Evolutionary conservation across 1,284 basidiomycete species (phyloP).

Genomic region (Malassezia sp.): DNA sequence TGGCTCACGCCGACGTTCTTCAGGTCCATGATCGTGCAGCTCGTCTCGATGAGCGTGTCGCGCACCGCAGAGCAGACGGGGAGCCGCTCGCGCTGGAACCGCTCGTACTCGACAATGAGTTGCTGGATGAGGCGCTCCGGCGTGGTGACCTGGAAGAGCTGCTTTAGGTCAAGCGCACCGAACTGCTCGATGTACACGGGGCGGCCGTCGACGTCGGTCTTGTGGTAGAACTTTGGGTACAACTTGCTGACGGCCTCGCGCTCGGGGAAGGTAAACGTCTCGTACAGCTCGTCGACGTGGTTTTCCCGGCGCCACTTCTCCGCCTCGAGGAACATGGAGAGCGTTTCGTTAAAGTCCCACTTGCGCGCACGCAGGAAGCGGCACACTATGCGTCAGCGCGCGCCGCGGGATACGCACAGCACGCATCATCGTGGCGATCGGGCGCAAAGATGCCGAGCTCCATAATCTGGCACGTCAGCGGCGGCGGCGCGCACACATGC

Average conservation of each 20-base stretch:
- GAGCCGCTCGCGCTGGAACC: slow-evolving; percentile 58
- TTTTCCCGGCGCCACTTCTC: slow-evolving; percentile 87
- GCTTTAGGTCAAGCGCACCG: slow-evolving; percentile 75
- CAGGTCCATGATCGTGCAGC: slow-evolving; percentile 93
- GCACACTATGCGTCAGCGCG: slow-evolving; percentile 21
- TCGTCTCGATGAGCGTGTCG: slow-evolving; percentile 88
- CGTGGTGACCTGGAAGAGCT: slow-evolving; percentile 58
- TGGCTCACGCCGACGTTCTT: slow-evolving; percentile 65
- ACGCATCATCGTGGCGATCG: slow-evolving; percentile 43
- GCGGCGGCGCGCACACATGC: not conserved
- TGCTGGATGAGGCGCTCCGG: slow-evolving; percentile 78
- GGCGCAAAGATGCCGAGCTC: slow-evolving; percentile 37
- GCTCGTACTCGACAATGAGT: slow-evolving; percentile 88
- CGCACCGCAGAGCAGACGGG: slow-evolving; percentile 64
- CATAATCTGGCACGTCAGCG: slow-evolving; percentile 21
- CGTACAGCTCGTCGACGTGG: slow-evolving; percentile 71
- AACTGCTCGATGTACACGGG: slow-evolving; percentile 91
- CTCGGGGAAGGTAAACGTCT: slow-evolving; percentile 79
- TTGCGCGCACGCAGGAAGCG: slow-evolving; percentile 79
- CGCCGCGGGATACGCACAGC: slow-evolving; percentile 15
- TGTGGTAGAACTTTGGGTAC: slow-evolving; percentile 91
- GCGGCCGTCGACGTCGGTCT: slow-evolving; percentile 88
- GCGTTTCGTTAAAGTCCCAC: slow-evolving; percentile 72
- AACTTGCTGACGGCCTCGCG: slow-evolving; percentile 73
- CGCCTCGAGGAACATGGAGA: slow-evolving; percentile 68